These are phyloP conservation scores for Zasmidium angulare DNA, from an alignment of 2,329 filamentous ascomycete genomes.

Conservation along the genomic window DNA sequence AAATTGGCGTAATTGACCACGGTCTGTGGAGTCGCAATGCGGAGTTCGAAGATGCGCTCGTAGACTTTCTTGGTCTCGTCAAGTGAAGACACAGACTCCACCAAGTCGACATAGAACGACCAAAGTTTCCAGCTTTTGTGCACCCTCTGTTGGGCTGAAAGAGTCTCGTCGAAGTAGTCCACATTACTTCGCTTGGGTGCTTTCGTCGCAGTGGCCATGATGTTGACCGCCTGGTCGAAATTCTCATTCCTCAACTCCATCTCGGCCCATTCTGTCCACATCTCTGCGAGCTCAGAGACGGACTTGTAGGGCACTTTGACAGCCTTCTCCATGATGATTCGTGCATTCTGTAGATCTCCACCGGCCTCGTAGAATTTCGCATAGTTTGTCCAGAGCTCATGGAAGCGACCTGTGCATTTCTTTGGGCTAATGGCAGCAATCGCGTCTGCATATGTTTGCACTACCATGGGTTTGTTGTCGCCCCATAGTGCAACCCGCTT, in stretches of 20 bases:
- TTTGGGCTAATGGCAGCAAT: constrained; percentile 92
- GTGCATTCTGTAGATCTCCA: constrained; percentile 78
- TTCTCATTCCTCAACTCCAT: constrained; percentile 96
- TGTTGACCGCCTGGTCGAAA: constrained; percentile 88
- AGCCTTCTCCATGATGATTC: constrained; percentile 95
- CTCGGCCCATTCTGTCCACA: constrained; percentile 99
- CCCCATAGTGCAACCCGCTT: constrained; percentile 96
- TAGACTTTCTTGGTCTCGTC: constrained; percentile 94
- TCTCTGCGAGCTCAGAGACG: constrained; percentile 93
- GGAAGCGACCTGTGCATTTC: constrained; percentile 88
- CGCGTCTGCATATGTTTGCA: constrained; percentile 91
- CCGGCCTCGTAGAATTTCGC: constrained; percentile 94
- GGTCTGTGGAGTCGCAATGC: constrained; percentile 95
- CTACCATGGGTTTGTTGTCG: constrained; percentile 85
- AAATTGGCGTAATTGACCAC: constrained; percentile 98
- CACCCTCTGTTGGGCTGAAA: constrained; percentile 91
- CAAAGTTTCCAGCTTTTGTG: constrained; percentile 99
- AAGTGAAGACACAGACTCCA: constrained; percentile 87
- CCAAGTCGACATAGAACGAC: constrained; percentile 98
- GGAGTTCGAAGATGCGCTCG: constrained; percentile 95
- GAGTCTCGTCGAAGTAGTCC: constrained; percentile 96
- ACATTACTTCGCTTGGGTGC: constrained; percentile 96
- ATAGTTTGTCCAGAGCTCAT: constrained; percentile 94
- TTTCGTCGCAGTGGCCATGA: constrained; percentile 96
- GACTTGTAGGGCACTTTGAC: constrained; percentile 98